Evolutionary conservation across 805 yeast species (phyloP).

Genomic region (Ogataea pilisensis): DNA sequence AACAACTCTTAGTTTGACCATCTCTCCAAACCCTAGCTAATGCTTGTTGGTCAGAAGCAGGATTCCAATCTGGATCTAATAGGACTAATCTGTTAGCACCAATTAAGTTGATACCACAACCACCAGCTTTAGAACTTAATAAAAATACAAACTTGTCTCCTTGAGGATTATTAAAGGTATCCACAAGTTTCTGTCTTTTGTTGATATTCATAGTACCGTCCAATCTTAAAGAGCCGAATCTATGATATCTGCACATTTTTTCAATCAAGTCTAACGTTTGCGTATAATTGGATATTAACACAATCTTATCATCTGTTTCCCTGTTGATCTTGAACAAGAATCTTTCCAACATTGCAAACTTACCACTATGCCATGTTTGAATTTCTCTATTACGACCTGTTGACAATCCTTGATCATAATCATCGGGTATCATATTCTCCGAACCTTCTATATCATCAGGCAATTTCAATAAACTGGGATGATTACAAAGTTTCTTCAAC

Average conservation of each 20-base stretch:
- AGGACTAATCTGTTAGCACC: conserved; percentile 91
- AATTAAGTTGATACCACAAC: conserved; percentile 95
- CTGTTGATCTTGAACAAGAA: conserved; percentile 70
- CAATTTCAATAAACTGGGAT: conserved; percentile 78
- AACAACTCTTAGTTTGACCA: conserved; percentile 96
- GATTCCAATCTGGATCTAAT: conserved; percentile 95
- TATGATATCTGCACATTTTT: conserved; percentile 67
- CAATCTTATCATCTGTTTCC: conserved; percentile 93
- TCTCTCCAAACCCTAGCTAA: conserved; percentile 98
- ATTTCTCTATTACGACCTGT: conserved; percentile 64
- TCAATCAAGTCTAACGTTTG: conserved; percentile 91
- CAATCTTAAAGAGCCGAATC: conserved; percentile 74
- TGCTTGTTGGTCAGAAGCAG: conserved; percentile 98
- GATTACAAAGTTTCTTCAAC: conserved; percentile 87
- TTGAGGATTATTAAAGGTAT: conserved; percentile 85
- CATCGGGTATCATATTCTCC: conserved; percentile 65
- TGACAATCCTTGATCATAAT: conserved; percentile 48
- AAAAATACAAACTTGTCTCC: conserved; percentile 84
- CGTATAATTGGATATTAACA: conserved; percentile 89
- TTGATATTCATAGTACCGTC: conserved; percentile 93
- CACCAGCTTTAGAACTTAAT: conserved; percentile 95
- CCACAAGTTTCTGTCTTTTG: conserved; percentile 91
- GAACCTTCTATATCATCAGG: conserved; percentile 76
- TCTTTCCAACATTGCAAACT: conserved; percentile 78
- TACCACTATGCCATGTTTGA: conserved; percentile 81